Evolutionary conservation across 2,329 filamentous ascomycete genomes (phyloP).

Genomic region (Neoarthrinium moseri): DNA sequence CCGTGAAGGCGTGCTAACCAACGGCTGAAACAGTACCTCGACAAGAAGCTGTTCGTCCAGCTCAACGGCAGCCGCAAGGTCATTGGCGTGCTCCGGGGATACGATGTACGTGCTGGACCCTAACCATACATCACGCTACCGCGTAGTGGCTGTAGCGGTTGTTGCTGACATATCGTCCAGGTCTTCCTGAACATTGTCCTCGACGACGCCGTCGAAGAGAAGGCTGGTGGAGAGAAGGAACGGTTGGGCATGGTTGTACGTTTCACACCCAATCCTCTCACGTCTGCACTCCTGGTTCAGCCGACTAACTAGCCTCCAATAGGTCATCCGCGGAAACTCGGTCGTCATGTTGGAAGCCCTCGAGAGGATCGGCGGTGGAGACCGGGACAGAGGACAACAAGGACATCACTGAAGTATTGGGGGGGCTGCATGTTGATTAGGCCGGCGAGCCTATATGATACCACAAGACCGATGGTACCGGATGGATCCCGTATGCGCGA

Average conservation of each 20-base stretch:
- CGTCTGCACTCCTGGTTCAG: background rate
- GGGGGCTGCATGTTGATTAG: no score
- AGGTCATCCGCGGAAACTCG: conserved; percentile 96
- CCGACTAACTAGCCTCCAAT: background rate
- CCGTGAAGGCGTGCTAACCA: conserved; percentile 14
- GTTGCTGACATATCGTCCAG: conserved; percentile 51
- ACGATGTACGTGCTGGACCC: conserved; percentile 71
- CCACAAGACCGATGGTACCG: no score
- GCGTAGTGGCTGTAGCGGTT: no score
- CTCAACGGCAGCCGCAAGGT: conserved; percentile 98
- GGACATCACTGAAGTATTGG: no score
- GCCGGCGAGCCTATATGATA: no score
- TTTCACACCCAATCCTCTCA: conserved; percentile 21
- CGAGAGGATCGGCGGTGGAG: conserved; percentile 65
- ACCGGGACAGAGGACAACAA: conserved; percentile 36
- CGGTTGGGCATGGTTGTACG: conserved; percentile 88
- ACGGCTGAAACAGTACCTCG: conserved; percentile 73
- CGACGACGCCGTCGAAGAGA: conserved; percentile 95
- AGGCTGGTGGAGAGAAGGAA: conserved; percentile 85
- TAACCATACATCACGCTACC: background rate
- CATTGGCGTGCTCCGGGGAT: conserved; percentile 88
- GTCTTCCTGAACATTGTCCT: conserved; percentile 98
- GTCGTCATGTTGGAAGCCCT: conserved; percentile 95
- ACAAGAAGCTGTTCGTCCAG: conserved; percentile 97
- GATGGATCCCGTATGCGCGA: no score